Base-by-base conservation (phyloP, 2,329 filamentous ascomycete genomes). In the Chrysoporthe austroafricana region DNA sequence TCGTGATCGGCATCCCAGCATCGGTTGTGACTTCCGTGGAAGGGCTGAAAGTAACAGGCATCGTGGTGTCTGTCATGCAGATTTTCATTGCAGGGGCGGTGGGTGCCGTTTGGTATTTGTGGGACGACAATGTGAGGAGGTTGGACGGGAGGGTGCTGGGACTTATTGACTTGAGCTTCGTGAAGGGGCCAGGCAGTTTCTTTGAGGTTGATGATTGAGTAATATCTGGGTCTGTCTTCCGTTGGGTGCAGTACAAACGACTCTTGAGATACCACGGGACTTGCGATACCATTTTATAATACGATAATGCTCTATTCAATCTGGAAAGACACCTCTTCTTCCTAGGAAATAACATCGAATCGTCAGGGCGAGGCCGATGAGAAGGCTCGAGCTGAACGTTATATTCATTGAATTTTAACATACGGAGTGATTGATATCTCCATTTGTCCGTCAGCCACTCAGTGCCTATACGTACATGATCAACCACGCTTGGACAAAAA, bases 71-170 rank as follows among this genome's bases (percentile, higher is more conserved):
- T 1, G 76, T 80, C 3, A 73, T 79, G 4, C 83, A 85, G 72
- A 70, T 81, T 4, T 69, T 79, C 11, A 69, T 86, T 4, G 79
- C 76, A 0, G 73, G 71, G 1, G 73, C 68, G 1, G 74, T 78
- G 2, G 77, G 75, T 13, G 73, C 67, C 0, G 74, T 78, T 3
- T 84, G 82, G 79, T 82, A 79, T 75, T 74, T 79, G 52, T 79
- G 73, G 62, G 82, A 80, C 44, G 81, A 83, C 73, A 65, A 73
- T 3, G 74, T 85, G 1, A 75, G 79, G 71, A 72, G 80, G 42
- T 72, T 79, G 46, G 84, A 86, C 69, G 84, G 84, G 4, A 74
- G 75, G 65, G 76, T 82, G 6, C 83, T 86, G 82, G 79, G 79
- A 4, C 73, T 84, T 16, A 78, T 84, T 7, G 81, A 85, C 68